phyloP scores from a whole-genome alignment of 768 basidiomycete genomes.

The Hypsizygus marmoreus region DNA sequence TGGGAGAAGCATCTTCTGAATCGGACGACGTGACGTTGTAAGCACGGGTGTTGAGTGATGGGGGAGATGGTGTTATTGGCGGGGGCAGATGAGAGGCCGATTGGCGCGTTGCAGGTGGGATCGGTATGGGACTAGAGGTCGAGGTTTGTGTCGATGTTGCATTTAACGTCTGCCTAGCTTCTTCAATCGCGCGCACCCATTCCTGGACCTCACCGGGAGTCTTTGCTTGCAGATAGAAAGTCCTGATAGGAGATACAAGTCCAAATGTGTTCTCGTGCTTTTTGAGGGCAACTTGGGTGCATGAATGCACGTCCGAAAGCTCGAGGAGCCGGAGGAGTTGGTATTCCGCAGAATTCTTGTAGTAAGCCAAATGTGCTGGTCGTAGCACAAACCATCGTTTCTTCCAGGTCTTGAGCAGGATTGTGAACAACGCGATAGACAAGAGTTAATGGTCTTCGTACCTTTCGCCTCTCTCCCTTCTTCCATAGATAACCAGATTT shows the following conservation, averaged over 20 bases:
- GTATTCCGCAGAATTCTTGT: conserved; percentile 96
- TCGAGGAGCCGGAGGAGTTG: conserved; percentile 87
- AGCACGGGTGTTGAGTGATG: conserved; percentile 39
- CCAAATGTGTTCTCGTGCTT: conserved; percentile 88
- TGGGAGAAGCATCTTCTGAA: conserved; percentile 69
- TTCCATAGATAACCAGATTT: conserved; percentile 96
- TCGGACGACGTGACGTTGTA: conserved; percentile 74
- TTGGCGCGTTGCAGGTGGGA: conserved; percentile 38
- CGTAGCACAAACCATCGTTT: conserved; percentile 98
- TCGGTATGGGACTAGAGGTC: conserved; percentile 53
- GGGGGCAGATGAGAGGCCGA: conserved; percentile 30
- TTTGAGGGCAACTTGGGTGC: conserved; percentile 85
- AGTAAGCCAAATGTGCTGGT: conserved; percentile 90
- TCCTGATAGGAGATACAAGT: conserved; percentile 85
- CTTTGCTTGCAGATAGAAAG: conserved; percentile 88
- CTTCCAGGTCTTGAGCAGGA: conserved; percentile 85
- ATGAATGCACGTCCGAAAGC: conserved; percentile 86
- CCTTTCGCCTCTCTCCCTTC: conserved; percentile 97
- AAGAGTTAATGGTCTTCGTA: conserved; percentile 34
- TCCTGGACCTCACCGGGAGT: conserved; percentile 68
- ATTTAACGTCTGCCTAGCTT: conserved; percentile 65
- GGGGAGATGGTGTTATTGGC: conserved; percentile 50
- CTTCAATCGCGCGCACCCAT: conserved; percentile 86
- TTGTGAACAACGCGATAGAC: conserved; percentile 7
- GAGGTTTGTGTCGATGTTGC: conserved; percentile 64